Evolutionary conservation across 2,329 filamentous ascomycete species (phyloP), one percentile per base, ranked within the genome.

Genomic region (Neonectria magnoliae): DNA sequence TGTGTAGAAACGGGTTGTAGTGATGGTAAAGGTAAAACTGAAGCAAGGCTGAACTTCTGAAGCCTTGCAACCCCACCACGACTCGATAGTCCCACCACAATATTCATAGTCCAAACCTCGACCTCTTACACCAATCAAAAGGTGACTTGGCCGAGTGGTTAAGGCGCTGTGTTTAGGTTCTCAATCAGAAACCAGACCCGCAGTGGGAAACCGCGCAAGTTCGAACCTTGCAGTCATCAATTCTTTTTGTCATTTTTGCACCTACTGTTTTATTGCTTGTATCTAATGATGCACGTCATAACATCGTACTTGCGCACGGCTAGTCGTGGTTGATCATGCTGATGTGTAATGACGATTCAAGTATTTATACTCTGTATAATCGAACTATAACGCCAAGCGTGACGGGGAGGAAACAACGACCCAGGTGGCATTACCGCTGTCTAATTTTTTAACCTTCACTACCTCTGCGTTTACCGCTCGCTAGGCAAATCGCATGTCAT

Each of bases 91-190:
- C 48, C 54, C 54, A 41, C 54, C 8, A 14, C 7, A 10, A 3
- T 10, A 14, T 25, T 16, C 9, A 7, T 25, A 9, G n/a, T 41
- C 31, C 6, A 36, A 29, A 36, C 29, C 51, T 42, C 25, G 5
- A n/a, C 14, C n/a, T 2, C 36, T 4, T 16, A 38, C 16, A 13
- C 22, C 14, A 36, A 41, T 55, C 27, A 33, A 60, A 10, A 67
- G 80, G 77, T 76, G 80, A 77, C 81, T 75, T 85, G 82, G 83
- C 82, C 82, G 83, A 85, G 83, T 84, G 83, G 83, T 84, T 84
- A 85, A 84, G 83, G 83, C 83, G 83, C 80, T 83, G 82, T 83
- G 82, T 85, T 85, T 85, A 84, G 83, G 83, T 75, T 69, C 59
- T 53, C 27, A 14, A 60, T 65, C 67, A 62, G 42, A 66, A 67